Base-by-base conservation (phyloP, 1,284 basidiomycete species). In the Boletellus deceptivus region DNA sequence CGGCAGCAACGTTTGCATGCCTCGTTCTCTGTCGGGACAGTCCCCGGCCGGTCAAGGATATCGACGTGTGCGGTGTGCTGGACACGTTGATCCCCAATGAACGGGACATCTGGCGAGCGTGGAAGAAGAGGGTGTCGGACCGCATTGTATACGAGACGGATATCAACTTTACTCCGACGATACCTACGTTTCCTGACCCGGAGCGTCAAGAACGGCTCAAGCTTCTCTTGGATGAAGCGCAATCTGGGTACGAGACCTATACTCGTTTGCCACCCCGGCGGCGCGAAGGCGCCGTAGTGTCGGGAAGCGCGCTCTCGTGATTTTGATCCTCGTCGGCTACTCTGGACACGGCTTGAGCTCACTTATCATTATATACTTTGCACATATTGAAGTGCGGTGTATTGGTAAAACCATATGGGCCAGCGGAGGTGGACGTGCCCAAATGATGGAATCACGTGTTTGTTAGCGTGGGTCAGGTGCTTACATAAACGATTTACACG, bases 111-210 rank as follows among this genome's bases (percentile, higher is more conserved):
- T 55, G 60, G 49, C 46, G 39, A 6, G 52, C 29, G 13, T 63
- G 55, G 55, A 60, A 63, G 42, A 37, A 46, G 6, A 52, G 59
- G 18, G 58, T 60, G 0, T 52, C 58, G 3, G 58, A 62, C 46
- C 58, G 52, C 22, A 56, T 61, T 16, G 36, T 24, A 18, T 36
- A 60, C 34, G 60, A 60, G 27, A 44, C 38, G n/a, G 2, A 2
- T 5, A 51, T 60, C 3, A 16, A 3, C 7, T 60, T 58, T 49
- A 25, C 58, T 6, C 59, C 60, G 6, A 62, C 58, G 2, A 52
- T 60, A 45, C 55, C 55, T 18, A 52, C 43, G 0, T 62, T 62
- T 41, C 40, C 43, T 6, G 59, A 60, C 18, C 2, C 29, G 3
- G 29, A 1, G 18, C 43, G 58, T 1, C 59, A 61, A 27, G 4